A percentile compares a stretch with the other conserved stretches of the same genome.
phyloP scores from a whole-genome alignment of 805 yeast genomes.

The Zygosaccharomyces bailii region DNA sequence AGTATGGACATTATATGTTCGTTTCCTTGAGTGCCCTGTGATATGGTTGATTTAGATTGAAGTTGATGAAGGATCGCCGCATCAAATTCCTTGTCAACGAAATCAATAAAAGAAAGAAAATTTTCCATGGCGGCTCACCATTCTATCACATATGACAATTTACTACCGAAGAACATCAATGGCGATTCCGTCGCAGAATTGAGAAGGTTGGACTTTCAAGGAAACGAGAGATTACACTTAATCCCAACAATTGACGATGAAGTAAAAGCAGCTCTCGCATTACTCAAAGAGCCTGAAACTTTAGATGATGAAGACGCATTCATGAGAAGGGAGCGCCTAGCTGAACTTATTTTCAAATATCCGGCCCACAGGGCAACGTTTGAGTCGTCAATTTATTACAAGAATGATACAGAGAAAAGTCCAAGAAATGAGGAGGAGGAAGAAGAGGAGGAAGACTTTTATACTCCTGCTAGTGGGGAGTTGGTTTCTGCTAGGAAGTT shows the following conservation, averaged over 20 bases:
- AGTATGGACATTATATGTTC: slow-evolving; percentile 4
- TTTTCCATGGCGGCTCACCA: slow-evolving; percentile 5
- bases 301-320: slow-evolving; percentile 56
- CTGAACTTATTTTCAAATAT: slow-evolving; percentile 41
- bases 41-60: not conserved
- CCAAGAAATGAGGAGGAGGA: slow-evolving; percentile 35
- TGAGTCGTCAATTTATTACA: slow-evolving; percentile 8
- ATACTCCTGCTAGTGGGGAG: slow-evolving; percentile 68
- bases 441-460: slow-evolving; percentile 74
- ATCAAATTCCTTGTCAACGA: not conserved
- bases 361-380: slow-evolving; percentile 24
- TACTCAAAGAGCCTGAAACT: slow-evolving; percentile 55
- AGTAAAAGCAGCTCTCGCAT: slow-evolving; percentile 49
- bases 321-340: slow-evolving; percentile 59
- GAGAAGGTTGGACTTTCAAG: slow-evolving; percentile 28
- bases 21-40: not conserved
- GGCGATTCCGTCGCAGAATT: slow-evolving; percentile 12
- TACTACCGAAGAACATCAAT: slow-evolving; percentile 14
- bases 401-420: slow-evolving; percentile 7
- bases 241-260: slow-evolving; percentile 68
- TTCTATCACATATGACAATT: slow-evolving; percentile 20
- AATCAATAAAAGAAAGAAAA: not conserved
- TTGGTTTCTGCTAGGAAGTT: slow-evolving; percentile 49
- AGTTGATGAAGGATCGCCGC: not conserved
- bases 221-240: slow-evolving; percentile 26